These are phyloP conservation scores for Scenedesmus sp. DNA, from an alignment of 163 green algal genomes.

Conservation along the genomic window DNA sequence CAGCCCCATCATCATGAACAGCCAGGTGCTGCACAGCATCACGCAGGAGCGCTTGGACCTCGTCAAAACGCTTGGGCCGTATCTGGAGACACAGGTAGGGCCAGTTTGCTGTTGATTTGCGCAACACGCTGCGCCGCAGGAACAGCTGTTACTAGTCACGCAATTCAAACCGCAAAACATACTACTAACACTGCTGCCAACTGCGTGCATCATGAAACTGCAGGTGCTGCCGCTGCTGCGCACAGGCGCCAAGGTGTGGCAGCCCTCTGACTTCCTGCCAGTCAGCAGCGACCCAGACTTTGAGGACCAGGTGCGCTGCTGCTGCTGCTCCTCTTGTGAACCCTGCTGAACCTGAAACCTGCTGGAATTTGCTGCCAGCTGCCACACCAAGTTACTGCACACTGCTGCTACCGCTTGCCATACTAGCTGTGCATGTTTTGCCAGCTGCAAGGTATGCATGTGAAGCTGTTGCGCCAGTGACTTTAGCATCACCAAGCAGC, in stretches of 20 bases:
- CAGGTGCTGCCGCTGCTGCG: slow-evolving; percentile 82
- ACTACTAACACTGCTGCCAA: not conserved
- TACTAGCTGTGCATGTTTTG: not conserved
- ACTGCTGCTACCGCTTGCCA: not conserved
- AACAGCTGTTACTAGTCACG: too few species aligned
- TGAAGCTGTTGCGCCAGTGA: not conserved
- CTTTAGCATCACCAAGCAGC: not conserved
- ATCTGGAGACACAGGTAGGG: slow-evolving; percentile 74
- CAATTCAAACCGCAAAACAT: too few species aligned
- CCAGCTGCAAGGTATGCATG: too few species aligned
- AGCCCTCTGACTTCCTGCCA: slow-evolving; percentile 96
- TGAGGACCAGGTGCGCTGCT: slow-evolving; percentile 82
- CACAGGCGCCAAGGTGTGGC: slow-evolving; percentile 91
- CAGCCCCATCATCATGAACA: slow-evolving; percentile 83
- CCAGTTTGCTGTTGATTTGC: not conserved
- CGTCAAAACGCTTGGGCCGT: slow-evolving; percentile 75
- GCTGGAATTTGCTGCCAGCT: too few species aligned
- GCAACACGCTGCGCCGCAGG: not conserved
- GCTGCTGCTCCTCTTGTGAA: not conserved
- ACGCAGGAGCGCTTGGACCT: slow-evolving; percentile 83
- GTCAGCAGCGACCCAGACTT: slow-evolving; percentile 91
- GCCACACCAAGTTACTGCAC: too few species aligned
- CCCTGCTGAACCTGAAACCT: too few species aligned
- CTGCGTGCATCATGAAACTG: not conserved
- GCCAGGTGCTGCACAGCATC: slow-evolving; percentile 85